phyloP scores from a whole-genome alignment of 768 basidiomycete species.

The Hericium alpestre region DNA sequence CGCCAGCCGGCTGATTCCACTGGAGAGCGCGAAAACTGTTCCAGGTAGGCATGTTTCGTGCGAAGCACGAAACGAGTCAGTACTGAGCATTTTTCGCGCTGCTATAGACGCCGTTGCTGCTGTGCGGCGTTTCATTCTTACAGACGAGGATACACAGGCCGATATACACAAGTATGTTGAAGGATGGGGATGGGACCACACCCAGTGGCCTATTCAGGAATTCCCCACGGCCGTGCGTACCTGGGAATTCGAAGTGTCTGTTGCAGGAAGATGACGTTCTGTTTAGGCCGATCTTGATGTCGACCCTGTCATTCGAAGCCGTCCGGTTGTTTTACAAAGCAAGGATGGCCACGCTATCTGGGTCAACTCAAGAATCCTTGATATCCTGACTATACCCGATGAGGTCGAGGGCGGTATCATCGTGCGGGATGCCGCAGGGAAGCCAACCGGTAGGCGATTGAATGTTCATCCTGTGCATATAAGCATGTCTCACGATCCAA shows the following conservation, averaged over 20 bases:
- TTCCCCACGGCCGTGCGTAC: conserved; percentile 62
- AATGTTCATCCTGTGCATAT: conserved; percentile 2
- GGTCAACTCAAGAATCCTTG: conserved; percentile 60
- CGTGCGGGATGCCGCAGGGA: conserved; percentile 51
- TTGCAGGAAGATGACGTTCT: background rate
- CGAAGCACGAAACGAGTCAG: background rate
- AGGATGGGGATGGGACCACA: conserved; percentile 91
- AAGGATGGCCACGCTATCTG: conserved; percentile 87
- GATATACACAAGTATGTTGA: conserved; percentile 56
- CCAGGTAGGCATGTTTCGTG: conserved; percentile 30
- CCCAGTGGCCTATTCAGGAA: conserved; percentile 45
- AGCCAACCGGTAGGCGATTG: conserved; percentile 50
- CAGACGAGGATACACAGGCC: conserved; percentile 42
- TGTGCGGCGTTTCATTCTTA: conserved; percentile 49
- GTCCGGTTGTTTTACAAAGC: conserved; percentile 68
- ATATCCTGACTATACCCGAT: conserved; percentile 49
- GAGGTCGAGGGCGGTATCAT: conserved; percentile 74
- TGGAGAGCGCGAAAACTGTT: conserved; percentile 51
- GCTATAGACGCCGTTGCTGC: conserved; percentile 49
- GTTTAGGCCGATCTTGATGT: conserved; percentile 58
- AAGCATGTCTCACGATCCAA: background rate
- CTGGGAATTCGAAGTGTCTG: background rate
- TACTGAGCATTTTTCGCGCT: conserved; percentile 1
- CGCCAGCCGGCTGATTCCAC: conserved; percentile 47
- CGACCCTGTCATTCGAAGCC: conserved; percentile 55